Conservation (phyloP, 192 early-diverging fungal species). For the Cladochytrium replicatum region DNA sequence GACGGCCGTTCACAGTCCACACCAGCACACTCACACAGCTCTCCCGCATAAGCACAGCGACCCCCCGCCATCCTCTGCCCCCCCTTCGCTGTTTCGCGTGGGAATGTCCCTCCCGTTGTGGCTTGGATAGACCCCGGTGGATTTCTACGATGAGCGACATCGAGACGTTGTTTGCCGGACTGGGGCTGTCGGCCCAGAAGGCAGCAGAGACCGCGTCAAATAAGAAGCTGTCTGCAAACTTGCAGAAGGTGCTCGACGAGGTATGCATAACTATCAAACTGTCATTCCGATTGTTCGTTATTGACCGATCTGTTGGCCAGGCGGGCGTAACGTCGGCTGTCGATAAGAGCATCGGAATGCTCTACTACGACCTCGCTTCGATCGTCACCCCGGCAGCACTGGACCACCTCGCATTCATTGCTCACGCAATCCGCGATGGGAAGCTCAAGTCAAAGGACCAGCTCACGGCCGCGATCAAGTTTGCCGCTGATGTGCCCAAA, state of each 20-base stretch:
- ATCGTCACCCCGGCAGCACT: slow-evolving; percentile 66
- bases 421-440: slow-evolving; percentile 59
- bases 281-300: too few relatives aligned
- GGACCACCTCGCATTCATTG: slow-evolving; percentile 69
- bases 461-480: slow-evolving; percentile 88
- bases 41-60: too few relatives aligned
- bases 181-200: slow-evolving; percentile 84
- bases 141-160: slow-evolving; percentile 23
- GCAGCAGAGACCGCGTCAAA: slow-evolving; percentile 92
- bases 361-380: slow-evolving; percentile 81
- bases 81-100: too few relatives aligned
- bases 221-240: slow-evolving; percentile 82
- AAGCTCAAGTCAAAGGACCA: slow-evolving; percentile 71
- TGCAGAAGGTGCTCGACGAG: slow-evolving; percentile 60
- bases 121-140: too few relatives aligned
- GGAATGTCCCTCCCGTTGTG: too few relatives aligned
- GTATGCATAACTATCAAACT: slow-evolving; percentile 18
- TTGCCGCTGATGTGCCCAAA: slow-evolving; percentile 41
- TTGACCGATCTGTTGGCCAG: not conserved
- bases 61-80: too few relatives aligned
- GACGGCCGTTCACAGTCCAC: too few relatives aligned
- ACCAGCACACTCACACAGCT: too few relatives aligned
- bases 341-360: slow-evolving; percentile 45
- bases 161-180: slow-evolving; percentile 62
- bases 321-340: slow-evolving; percentile 2